Percentiles rank a stretch among this genome's conserved stretches.
Conservation (phyloP, 345 rosid genomes). For the Lenwebbia sp. region DNA sequence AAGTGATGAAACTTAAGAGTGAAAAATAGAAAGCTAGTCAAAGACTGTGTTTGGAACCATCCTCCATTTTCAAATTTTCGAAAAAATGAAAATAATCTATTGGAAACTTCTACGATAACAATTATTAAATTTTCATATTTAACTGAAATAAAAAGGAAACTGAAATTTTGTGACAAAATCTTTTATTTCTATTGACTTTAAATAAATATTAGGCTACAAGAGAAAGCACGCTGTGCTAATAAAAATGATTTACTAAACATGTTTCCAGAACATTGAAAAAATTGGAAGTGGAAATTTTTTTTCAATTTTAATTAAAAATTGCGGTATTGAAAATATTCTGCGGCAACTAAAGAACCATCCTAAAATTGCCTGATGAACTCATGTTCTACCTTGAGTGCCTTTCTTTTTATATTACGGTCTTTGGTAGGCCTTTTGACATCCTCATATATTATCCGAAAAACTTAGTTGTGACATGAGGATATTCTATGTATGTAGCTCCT, state of each 20-base stretch:
- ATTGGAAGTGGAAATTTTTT: neutral
- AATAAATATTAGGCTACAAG: neutral
- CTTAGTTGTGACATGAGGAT: neutral
- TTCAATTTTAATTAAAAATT: neutral
- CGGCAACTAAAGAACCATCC: neutral
- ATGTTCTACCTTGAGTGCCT: neutral
- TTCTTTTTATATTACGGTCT: neutral
- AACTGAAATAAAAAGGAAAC: neutral
- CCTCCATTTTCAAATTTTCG: neutral
- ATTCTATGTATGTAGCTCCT: conserved; percentile 31
- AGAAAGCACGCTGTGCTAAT: neutral
- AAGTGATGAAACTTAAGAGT: neutral
- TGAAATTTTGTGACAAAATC: neutral
- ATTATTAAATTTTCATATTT: neutral
- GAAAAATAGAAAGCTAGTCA: neutral
- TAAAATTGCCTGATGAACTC: neutral
- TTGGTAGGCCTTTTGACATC: neutral
- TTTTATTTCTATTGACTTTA: neutral
- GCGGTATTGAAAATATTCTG: neutral
- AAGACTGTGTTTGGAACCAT: neutral
- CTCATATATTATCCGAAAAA: neutral
- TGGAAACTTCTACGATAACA: neutral
- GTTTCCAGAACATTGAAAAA: neutral
- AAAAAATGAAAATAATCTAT: neutral
- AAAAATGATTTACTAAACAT: neutral